Percentiles rank a stretch among this genome's conserved stretches.
phyloP scores from a whole-genome alignment of 1,139 yeast genomes.

The Schwanniomyces etchellsii region DNA sequence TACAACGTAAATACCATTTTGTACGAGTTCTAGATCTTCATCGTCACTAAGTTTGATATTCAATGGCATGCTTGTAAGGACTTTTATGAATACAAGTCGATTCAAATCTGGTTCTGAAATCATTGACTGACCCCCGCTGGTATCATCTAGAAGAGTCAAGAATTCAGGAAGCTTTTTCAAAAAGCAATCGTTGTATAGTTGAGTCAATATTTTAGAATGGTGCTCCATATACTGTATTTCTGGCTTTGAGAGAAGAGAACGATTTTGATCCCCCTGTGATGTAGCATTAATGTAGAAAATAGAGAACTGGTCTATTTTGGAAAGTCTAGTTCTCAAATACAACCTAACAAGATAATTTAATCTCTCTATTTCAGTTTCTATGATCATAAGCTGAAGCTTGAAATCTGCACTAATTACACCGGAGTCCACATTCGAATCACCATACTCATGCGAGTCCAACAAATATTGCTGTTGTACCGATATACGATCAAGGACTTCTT shows the following conservation, averaged over 20 bases:
- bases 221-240: slow-evolving; percentile 58
- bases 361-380: slow-evolving; percentile 89
- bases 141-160: slow-evolving; percentile 71
- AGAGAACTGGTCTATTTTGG: slow-evolving; percentile 66
- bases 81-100: slow-evolving; percentile 70
- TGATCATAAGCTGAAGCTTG: slow-evolving; percentile 73
- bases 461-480: slow-evolving; percentile 69
- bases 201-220: slow-evolving; percentile 61
- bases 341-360: slow-evolving; percentile 74
- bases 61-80: slow-evolving; percentile 27
- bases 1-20: slow-evolving; percentile 72
- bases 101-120: slow-evolving; percentile 70
- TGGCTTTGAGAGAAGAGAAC: slow-evolving; percentile 40
- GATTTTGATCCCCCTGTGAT: slow-evolving; percentile 13
- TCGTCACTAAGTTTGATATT: slow-evolving; percentile 42
- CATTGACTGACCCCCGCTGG: slow-evolving; percentile 73
- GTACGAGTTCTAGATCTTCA: slow-evolving; percentile 59
- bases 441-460: slow-evolving; percentile 52
- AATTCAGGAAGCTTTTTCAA: slow-evolving; percentile 62
- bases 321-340: slow-evolving; percentile 71
- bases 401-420: slow-evolving; percentile 52
- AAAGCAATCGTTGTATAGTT: slow-evolving; percentile 64
- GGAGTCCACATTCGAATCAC: slow-evolving; percentile 34
- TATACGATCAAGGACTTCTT: slow-evolving; percentile 51
- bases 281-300: slow-evolving; percentile 42